Base-by-base conservation (phyloP, 108 stramenopile genomes). In the Nitzschia inconspicua region DNA sequence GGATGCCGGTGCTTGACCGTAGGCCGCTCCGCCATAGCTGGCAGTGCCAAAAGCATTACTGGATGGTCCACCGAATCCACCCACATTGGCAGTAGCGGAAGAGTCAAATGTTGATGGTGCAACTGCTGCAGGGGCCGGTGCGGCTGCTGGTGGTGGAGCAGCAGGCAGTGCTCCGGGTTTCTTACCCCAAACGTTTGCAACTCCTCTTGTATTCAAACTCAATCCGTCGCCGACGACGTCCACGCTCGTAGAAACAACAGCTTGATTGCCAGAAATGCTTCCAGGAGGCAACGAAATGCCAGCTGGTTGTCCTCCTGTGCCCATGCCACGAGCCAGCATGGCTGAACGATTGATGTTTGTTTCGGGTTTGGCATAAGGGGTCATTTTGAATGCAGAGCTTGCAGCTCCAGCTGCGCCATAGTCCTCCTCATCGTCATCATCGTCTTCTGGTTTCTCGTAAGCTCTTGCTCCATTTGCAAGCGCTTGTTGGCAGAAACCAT, bases 311-410 rank as follows among this genome's bases (percentile, higher is more conserved):
- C 72, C 51, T 46, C 60, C 79, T 63, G 63, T 75, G 57, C 73
- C 76, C 52, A 82, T 79, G 14, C 77, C 74, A 19, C 79, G 83
- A 25, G 60, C 41, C 27, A 63, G 63, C 59, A 68, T 60, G 44
- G 63, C 47, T 19, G 51, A 61, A 18, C 63, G 63, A 25, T 48
- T 72, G 28, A 72, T 43, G 35, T 57, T 72, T 29, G 61, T 72
- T 24, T 79, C 67, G n/a, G 94, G 95, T 55, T 96, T 94, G 59
- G 88, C 95, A 60, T 96, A 96, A 0, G 95, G 89, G 18, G 88
- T 91, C 85, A 92, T 80, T 42, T 96, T 96, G 70, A 96, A 91
- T 19, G 77, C 75, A 57, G 70, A 58, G 6, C 71, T 48, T 31
- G 66, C 36, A 28, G 61, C 42, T 47, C 48, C 52, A 19, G 54